Conservation (phyloP, 306 rosid genomes). For the Lupinus albus region DNA sequence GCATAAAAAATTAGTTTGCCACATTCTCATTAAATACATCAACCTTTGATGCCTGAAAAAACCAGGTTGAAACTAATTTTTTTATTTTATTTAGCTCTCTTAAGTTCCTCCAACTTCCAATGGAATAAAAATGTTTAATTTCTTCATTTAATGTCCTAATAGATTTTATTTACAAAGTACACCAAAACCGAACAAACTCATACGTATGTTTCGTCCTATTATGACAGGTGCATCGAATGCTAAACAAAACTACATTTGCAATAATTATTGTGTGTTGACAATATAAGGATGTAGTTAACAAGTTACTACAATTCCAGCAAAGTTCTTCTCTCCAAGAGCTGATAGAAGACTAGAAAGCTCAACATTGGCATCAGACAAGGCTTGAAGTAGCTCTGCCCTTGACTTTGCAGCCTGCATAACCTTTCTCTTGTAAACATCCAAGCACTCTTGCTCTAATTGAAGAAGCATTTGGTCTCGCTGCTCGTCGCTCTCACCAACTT, state of each 20-base stretch:
- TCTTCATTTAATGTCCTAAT: too few relatives aligned
- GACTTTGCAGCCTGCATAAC: constrained; percentile 95
- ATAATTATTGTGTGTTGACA: background rate
- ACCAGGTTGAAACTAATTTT: too few relatives aligned
- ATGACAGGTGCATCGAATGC: too few relatives aligned
- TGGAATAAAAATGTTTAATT: too few relatives aligned
- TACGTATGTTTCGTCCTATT: too few relatives aligned
- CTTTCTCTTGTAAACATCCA: constrained; percentile 95
- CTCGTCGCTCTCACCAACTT: constrained; percentile 95
- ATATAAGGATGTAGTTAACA: constrained; percentile 5
- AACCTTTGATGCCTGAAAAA: background rate
- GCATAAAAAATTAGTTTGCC: constrained; percentile 32
- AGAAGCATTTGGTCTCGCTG: constrained; percentile 96
- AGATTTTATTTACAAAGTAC: too few relatives aligned
- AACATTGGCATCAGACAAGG: constrained; percentile 75
- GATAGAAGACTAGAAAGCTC: constrained; percentile 84
- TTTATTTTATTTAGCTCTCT: too few relatives aligned
- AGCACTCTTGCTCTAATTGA: constrained; percentile 95
- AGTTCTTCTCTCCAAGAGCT: constrained; percentile 85
- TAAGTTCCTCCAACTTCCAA: too few relatives aligned
- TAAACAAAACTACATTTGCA: background rate
- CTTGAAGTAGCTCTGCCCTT: constrained; percentile 90
- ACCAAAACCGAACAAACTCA: too few relatives aligned
- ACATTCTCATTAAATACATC: constrained; percentile 13
- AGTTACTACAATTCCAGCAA: constrained; percentile 53